phyloP scores from a whole-genome alignment of 1,284 basidiomycete genomes.

The Anthracocystis panici-leucophaei region DNA sequence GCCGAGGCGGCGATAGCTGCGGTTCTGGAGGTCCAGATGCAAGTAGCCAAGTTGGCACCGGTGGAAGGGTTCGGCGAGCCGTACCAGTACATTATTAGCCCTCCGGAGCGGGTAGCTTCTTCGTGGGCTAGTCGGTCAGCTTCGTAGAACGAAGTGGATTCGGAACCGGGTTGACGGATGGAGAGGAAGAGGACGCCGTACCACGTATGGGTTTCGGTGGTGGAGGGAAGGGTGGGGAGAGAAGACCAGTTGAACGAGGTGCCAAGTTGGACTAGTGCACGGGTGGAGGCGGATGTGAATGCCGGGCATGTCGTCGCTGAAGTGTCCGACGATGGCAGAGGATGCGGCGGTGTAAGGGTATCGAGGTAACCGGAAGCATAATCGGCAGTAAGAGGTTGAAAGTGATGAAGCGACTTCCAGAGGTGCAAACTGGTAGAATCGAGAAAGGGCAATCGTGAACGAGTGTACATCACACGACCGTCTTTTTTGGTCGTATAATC shows the following conservation, averaged over 20 bases:
- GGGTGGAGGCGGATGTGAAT: constrained; percentile 30
- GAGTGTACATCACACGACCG: constrained; percentile 51
- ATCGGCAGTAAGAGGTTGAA: constrained; percentile 47
- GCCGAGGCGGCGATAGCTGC: constrained; percentile 43
- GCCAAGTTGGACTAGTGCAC: constrained; percentile 18
- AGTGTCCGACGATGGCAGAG: constrained; percentile 11
- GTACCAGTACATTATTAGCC: constrained; percentile 66
- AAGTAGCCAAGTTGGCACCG: constrained; percentile 64
- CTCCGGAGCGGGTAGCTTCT: constrained; percentile 59
- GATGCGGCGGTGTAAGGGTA: constrained; percentile 23
- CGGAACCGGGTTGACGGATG: constrained; percentile 37
- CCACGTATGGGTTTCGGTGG: constrained; percentile 34
- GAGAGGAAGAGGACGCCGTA: constrained; percentile 65
- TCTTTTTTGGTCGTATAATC: constrained; percentile 26
- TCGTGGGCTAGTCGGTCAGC: constrained; percentile 61
- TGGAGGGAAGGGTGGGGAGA: constrained; percentile 30
- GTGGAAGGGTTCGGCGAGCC: constrained; percentile 48
- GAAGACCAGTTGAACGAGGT: constrained; percentile 57
- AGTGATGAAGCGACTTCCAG: constrained; percentile 54
- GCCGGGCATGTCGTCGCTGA: constrained; percentile 37
- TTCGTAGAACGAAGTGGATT: constrained; percentile 52
- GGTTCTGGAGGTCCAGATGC: constrained; percentile 58
- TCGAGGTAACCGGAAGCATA: constrained; percentile 57
- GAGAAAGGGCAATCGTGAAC: constrained; percentile 46
- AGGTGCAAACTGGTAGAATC: constrained; percentile 44